phyloP scores from a whole-genome alignment of 1,284 basidiomycete species.

The Ganoderma sinense region DNA sequence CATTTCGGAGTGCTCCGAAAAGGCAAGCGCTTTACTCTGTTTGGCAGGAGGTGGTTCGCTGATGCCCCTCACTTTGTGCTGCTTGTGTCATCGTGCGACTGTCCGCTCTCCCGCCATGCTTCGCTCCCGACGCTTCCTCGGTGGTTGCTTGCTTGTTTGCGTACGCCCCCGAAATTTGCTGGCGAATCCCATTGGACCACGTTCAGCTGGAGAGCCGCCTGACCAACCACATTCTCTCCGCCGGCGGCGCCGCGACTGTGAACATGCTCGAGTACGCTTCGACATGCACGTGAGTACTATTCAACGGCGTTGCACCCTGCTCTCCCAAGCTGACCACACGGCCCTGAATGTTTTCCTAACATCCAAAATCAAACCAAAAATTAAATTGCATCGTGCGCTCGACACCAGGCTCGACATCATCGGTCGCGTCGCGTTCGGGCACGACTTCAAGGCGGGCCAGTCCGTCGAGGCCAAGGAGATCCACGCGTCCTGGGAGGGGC shows the following conservation, averaged over 20 bases:
- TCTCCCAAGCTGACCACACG: neutral
- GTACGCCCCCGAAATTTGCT: neutral
- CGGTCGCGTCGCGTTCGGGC: constrained; percentile 37
- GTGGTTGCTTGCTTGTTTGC: constrained; percentile 2
- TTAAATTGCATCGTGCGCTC: neutral
- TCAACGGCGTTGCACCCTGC: neutral
- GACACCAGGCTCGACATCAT: constrained; percentile 36
- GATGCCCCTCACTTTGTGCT: neutral
- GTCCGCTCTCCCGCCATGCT: neutral
- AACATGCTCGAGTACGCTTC: constrained; percentile 37
- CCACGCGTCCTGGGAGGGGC: constrained; percentile 33
- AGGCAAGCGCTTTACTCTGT: constrained; percentile 31
- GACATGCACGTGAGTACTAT: constrained; percentile 33
- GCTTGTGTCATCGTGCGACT: constrained; percentile 1
- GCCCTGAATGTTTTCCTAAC: neutral
- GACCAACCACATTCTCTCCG: constrained; percentile 34
- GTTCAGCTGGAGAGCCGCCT: constrained; percentile 35
- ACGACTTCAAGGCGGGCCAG: constrained; percentile 36
- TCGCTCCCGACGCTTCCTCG: constrained; percentile 3
- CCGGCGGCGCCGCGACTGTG: constrained; percentile 34
- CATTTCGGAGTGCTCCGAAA: constrained; percentile 36
- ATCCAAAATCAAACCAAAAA: neutral
- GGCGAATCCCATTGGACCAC: neutral
- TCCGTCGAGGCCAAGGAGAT: constrained; percentile 34
- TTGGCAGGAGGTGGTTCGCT: neutral